These are phyloP conservation scores for Cardamine occulta DNA, from an alignment of 345 rosid genomes.

Conservation along the genomic window DNA sequence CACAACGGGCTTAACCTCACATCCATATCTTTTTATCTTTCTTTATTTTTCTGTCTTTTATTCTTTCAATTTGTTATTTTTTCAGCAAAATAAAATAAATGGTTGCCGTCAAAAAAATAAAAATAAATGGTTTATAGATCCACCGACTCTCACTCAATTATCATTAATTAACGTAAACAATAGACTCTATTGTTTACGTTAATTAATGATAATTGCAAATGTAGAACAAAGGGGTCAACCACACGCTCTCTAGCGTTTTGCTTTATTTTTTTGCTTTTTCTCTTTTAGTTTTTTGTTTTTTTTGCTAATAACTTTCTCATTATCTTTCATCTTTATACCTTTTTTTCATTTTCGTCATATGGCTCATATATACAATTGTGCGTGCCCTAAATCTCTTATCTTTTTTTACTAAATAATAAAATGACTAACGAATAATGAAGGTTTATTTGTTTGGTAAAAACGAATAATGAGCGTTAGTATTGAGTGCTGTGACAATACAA, in stretches of 20 bases:
- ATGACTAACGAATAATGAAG: neutral
- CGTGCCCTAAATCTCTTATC: neutral
- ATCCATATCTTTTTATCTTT: constrained; percentile 22
- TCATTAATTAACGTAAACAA: too few species aligned
- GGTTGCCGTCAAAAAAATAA: neutral
- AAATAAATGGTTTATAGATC: constrained; percentile 2
- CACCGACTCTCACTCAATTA: constrained; percentile 43
- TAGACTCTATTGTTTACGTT: constrained; percentile 18
- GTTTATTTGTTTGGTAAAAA: too few species aligned
- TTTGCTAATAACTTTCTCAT: constrained; percentile 13
- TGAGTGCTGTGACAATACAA: neutral
- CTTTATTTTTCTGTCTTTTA: neutral
- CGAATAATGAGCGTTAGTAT: neutral
- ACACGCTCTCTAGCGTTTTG: constrained; percentile 37
- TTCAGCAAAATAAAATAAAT: neutral
- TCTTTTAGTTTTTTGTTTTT: neutral
- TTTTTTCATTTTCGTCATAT: constrained; percentile 8
- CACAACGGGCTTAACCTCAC: constrained; percentile 24
- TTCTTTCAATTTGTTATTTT: neutral
- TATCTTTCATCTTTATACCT: constrained; percentile 27
- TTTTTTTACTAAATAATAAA: neutral
- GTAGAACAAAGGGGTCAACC: constrained; percentile 17
- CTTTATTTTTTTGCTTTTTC: constrained; percentile 16
- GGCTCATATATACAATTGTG: neutral
- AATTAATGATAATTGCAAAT: constrained; percentile 15